Evolutionary conservation across 768 basidiomycete genomes (phyloP).

Genomic region (Erythrobasidium yunnanense): DNA sequence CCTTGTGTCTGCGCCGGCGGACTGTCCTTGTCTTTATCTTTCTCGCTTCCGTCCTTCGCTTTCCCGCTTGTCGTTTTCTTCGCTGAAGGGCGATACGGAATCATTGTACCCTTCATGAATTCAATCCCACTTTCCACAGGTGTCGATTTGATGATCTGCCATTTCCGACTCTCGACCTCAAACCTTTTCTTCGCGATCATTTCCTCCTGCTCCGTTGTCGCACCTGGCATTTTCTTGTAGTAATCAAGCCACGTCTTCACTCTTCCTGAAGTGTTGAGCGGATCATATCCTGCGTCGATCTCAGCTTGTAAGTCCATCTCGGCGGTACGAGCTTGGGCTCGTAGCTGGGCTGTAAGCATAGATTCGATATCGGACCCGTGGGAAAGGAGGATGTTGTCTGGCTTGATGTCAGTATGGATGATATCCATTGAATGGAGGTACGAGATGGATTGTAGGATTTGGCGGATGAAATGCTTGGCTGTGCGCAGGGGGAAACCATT

Average conservation of each 20-base stretch:
- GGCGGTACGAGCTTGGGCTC: neutral
- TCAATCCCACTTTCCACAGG: neutral
- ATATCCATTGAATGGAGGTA: constrained; percentile 96
- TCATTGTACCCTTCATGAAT: neutral
- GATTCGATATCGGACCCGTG: constrained; percentile 56
- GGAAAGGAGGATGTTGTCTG: constrained; percentile 82
- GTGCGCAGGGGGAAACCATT: constrained; percentile 15
- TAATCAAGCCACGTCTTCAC: constrained; percentile 7
- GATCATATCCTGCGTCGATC: neutral
- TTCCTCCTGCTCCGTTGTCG: neutral
- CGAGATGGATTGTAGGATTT: constrained; percentile 73
- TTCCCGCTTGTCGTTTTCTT: too few species aligned
- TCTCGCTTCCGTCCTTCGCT: too few species aligned
- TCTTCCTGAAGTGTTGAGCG: neutral
- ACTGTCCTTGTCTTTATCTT: too few species aligned
- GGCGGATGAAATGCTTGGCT: constrained; percentile 52
- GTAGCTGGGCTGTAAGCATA: constrained; percentile 59
- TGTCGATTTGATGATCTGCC: neutral
- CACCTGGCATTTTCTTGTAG: neutral
- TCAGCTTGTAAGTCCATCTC: neutral
- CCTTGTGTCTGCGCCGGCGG: too few species aligned
- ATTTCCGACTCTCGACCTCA: neutral
- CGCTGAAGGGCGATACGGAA: neutral
- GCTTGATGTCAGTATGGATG: constrained; percentile 95
- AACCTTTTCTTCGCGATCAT: neutral